Percentiles rank a stretch among this genome's conserved stretches.
Conservation (phyloP, 148 eudicot genomes). For the Spergularia bocconei region DNA sequence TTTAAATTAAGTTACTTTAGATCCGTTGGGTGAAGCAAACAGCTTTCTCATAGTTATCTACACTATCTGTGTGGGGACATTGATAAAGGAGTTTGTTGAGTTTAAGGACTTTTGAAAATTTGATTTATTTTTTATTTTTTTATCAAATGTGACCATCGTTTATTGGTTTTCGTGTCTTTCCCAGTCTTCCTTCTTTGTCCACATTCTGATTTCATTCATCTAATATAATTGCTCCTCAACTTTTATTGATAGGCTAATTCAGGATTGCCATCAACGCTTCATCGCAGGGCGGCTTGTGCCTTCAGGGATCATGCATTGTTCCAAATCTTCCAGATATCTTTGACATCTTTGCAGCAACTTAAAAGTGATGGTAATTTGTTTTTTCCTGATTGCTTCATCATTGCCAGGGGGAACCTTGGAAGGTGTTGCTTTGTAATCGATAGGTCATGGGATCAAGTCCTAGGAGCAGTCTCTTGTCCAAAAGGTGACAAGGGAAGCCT, state of each 20-base stretch:
- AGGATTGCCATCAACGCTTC: constrained; percentile 75
- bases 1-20: not conserved
- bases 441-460: no score
- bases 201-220: not conserved
- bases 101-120: not conserved
- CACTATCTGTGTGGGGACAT: not conserved
- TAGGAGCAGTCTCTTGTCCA: no score
- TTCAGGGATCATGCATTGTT: constrained; percentile 79
- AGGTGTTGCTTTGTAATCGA: no score
- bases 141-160: not conserved
- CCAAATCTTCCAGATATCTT: constrained; percentile 78
- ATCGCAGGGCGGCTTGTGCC: constrained; percentile 72
- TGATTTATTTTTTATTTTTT: not conserved
- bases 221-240: constrained; percentile 15
- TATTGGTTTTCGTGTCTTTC: not conserved
- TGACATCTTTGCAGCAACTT: constrained; percentile 75
- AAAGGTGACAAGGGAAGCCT: no score
- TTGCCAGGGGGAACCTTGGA: no score
- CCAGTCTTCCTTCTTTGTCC: not conserved
- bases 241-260: constrained; percentile 60
- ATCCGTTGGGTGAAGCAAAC: not conserved
- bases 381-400: no score
- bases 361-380: constrained; percentile 62
- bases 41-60: not conserved
- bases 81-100: not conserved